Conservation (phyloP, 805 yeast genomes). For the Starmerella roubikii region DNA sequence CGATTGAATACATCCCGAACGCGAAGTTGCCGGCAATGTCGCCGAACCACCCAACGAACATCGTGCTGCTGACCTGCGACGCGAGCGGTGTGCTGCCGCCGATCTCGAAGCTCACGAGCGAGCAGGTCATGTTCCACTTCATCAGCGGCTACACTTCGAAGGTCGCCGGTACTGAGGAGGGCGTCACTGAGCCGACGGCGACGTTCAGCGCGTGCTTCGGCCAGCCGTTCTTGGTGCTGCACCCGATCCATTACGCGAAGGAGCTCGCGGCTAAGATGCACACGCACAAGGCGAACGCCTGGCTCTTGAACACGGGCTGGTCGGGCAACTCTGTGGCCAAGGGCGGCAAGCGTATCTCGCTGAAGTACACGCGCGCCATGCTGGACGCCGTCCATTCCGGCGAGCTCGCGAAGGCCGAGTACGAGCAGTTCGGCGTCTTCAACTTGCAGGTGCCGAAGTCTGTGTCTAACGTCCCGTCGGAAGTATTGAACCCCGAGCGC, state of each 20-base stretch:
- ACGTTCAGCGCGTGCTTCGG: conserved; percentile 98
- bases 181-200: conserved; percentile 96
- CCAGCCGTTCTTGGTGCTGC: conserved; percentile 95
- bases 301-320: conserved; percentile 98
- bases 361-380: conserved; percentile 94
- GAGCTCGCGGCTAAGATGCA: conserved; percentile 89
- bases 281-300: conserved; percentile 78
- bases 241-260: conserved; percentile 95
- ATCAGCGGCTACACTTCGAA: conserved; percentile 97
- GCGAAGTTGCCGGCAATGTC: conserved; percentile 93
- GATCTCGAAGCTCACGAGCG: conserved; percentile 79
- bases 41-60: conserved; percentile 80
- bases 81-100: conserved; percentile 98
- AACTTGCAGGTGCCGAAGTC: conserved; percentile 75
- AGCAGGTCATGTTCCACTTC: conserved; percentile 98
- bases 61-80: conserved; percentile 86
- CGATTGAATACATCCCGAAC: conserved; percentile 90
- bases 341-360: conserved; percentile 96
- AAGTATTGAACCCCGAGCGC: conserved; percentile 72
- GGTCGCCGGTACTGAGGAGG: conserved; percentile 99
- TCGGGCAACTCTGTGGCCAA: conserved; percentile 81
- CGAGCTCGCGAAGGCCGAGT: conserved; percentile 62
- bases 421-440: conserved; percentile 74
- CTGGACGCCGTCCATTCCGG: conserved; percentile 92
- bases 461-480: conserved; percentile 70